Base-by-base conservation (phyloP, 1,139 yeast species). In the Blastobotrys buckinghamii region DNA sequence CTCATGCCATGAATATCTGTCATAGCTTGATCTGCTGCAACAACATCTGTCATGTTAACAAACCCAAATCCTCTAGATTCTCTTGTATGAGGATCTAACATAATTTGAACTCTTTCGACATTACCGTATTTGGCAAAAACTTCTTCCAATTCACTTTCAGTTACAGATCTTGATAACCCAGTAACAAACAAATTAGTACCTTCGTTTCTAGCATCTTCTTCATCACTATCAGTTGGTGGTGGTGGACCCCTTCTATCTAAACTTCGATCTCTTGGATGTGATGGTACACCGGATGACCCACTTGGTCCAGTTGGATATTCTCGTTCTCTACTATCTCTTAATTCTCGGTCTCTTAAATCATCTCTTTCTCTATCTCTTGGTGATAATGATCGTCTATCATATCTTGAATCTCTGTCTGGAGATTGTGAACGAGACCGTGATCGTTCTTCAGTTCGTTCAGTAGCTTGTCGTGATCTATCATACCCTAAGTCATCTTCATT, bases 1-100 rank as follows among this genome's bases (percentile, higher is more conserved):
- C 58, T 63, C 30, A 50, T 51, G 24, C 70, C 70, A 42, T 62
- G 57, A 29, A 67, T 57, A n/a, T 55, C 61, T 39, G 54, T 56
- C 20, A 66, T 50, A n/a, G 68, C 72, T 19, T 59, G 60, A 35
- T 64, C 65, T 17, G 72, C 72, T 7, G 53, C 61, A 30, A 55
- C 59, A n/a, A 59, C 57, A 39, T 60, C 62, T 20, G 51, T 61
- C 65, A 67, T 64, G 52, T 65, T 60, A 47, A 68, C 70, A 48
- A 68, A 68, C 2, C 72, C 72, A 52, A 69, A 68, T 1, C 72
- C 72, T 37, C 72, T 58, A 2, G 72, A 64, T 49, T 66, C 71
- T 16, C 61, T 52, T 9, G 70, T 55, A 53, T 68, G 71, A 12
- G 72, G 72, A 52, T 68, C 72, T 27, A 55, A 50, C 69, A 68